Evolutionary conservation across 1,284 basidiomycete species (phyloP), one percentile per base, ranked within the genome.

Genomic region (Heterobasidion irregulare): DNA sequence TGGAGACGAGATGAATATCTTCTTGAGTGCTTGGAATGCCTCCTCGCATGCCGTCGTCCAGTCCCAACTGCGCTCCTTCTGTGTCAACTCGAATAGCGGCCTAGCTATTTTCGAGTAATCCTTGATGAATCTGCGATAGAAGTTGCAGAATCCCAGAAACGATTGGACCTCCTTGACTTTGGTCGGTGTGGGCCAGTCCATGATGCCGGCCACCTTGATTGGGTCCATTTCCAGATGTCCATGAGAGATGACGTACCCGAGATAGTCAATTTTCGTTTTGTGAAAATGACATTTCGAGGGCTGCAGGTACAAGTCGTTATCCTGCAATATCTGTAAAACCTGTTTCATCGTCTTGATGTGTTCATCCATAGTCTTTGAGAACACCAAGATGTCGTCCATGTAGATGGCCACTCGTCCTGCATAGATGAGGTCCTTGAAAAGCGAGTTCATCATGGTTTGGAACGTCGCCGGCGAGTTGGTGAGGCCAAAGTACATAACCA

Each of bases 201-300:
- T n/a, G n/a, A n/a, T n/a, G n/a, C n/a, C n/a, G n/a, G n/a, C n/a
- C n/a, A n/a, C n/a, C n/a, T n/a, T n/a, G n/a, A n/a, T n/a, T n/a
- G n/a, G n/a, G 43, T 74, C 68, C 72, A 77, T 75, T 0, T 43
- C 9, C 0, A 76, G 36, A 0, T 63, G 58, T 0, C 62, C 56
- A 33, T 60, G 18, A 0, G 46, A 41, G 1, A 78, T 57, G 34
- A 73, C 61, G 41, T 72, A 61, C 0, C 77, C 75, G 0, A 80
- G 62, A 58, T 71, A 79, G 12, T 74, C 67, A 0, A 70, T 61
- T 32, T 63, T n/a, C 0, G 10, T 2, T 0, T 53, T 13, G 3
- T 67, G 53, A 57, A 78, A 78, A 0, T 61, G 50, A 50, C 75
- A 78, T 52, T 79, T 78, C 47, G 69, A 64, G 64, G 56, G n/a